Percentiles rank a stretch among this genome's conserved stretches.
These are phyloP conservation scores for Hypoxylon subgilvum DNA, from an alignment of 495 filamentous ascomycete species.

Conservation along the genomic window DNA sequence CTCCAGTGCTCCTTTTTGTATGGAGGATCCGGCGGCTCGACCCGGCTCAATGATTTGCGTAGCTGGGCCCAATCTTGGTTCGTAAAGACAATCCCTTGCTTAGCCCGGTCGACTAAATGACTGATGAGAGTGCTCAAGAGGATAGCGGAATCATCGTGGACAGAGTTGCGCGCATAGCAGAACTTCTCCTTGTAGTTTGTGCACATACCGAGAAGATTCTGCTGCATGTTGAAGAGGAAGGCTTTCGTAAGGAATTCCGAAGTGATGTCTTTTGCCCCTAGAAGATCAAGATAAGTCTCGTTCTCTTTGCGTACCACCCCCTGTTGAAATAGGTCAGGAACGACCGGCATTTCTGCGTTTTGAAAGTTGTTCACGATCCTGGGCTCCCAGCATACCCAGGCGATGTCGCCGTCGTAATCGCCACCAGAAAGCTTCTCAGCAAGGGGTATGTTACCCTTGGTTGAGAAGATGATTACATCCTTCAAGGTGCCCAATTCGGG, in stretches of 20 bases:
- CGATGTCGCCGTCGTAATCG: conserved; percentile 92
- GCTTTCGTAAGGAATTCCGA: conserved; percentile 58
- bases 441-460: conserved; percentile 69
- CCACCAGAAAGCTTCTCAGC: conserved; percentile 87
- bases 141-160: conserved; percentile 61
- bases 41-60: conserved; percentile 48
- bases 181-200: conserved; percentile 76
- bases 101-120: conserved; percentile 79
- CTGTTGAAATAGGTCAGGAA: conserved; percentile 55
- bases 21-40: conserved; percentile 46
- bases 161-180: conserved; percentile 65
- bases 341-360: conserved; percentile 66
- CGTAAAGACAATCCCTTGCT: conserved; percentile 74
- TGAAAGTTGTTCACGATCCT: conserved; percentile 73
- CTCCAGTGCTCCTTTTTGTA: conserved; percentile 47
- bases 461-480: conserved; percentile 87
- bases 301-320: conserved; percentile 67
- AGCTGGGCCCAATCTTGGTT: conserved; percentile 61
- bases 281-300: conserved; percentile 57
- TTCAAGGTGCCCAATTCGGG: conserved; percentile 74
- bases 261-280: conserved; percentile 28
- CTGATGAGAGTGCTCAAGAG: conserved; percentile 73
- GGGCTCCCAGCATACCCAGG: conserved; percentile 90
- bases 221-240: conserved; percentile 70
- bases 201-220: conserved; percentile 72